A percentile compares a stretch with the other conserved stretches of the same genome.
Evolutionary conservation across 1,284 basidiomycete species (phyloP).

Genomic region (Sanghuangporus weigelae): DNA sequence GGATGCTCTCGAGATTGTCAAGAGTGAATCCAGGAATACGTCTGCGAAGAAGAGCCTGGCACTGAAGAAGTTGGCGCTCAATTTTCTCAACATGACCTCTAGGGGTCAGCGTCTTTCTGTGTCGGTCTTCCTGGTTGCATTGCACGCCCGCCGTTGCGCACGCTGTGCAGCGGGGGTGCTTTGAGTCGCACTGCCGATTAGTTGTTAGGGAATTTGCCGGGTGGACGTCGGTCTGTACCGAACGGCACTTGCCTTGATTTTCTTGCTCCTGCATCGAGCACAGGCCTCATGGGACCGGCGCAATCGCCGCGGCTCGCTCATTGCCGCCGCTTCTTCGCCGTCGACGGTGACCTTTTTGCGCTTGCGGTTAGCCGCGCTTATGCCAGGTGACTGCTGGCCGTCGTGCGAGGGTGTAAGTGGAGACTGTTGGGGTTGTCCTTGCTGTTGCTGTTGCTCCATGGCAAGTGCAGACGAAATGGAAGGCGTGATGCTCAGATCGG

Average conservation of each 20-base stretch:
- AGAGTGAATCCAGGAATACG: constrained; percentile 61
- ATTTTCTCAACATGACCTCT: constrained; percentile 74
- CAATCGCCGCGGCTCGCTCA: constrained; percentile 69
- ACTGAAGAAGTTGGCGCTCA: constrained; percentile 70
- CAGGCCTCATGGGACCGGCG: constrained; percentile 83
- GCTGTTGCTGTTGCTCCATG: constrained; percentile 46
- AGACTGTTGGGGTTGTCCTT: constrained; percentile 26
- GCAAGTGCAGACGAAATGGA: constrained; percentile 57
- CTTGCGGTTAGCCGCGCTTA: constrained; percentile 34
- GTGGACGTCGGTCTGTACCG: constrained; percentile 80
- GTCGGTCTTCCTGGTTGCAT: constrained; percentile 80
- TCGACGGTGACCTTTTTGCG: constrained; percentile 52
- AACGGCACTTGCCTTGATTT: constrained; percentile 87
- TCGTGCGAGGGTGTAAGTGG: constrained; percentile 21
- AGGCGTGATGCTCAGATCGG: constrained; percentile 34
- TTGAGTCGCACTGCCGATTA: constrained; percentile 71
- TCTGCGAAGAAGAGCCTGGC: constrained; percentile 68
- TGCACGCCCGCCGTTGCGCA: constrained; percentile 70
- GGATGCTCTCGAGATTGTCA: constrained; percentile 57
- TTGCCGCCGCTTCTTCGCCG: constrained; percentile 45
- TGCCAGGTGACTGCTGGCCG: constrained; percentile 26
- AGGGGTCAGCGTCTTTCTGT: constrained; percentile 76
- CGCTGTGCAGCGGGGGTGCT: constrained; percentile 77
- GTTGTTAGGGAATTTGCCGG: constrained; percentile 25
- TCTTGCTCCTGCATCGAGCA: constrained; percentile 84